phyloP scores from a whole-genome alignment of 2,329 filamentous ascomycete genomes.

The Drechslera avenae region DNA sequence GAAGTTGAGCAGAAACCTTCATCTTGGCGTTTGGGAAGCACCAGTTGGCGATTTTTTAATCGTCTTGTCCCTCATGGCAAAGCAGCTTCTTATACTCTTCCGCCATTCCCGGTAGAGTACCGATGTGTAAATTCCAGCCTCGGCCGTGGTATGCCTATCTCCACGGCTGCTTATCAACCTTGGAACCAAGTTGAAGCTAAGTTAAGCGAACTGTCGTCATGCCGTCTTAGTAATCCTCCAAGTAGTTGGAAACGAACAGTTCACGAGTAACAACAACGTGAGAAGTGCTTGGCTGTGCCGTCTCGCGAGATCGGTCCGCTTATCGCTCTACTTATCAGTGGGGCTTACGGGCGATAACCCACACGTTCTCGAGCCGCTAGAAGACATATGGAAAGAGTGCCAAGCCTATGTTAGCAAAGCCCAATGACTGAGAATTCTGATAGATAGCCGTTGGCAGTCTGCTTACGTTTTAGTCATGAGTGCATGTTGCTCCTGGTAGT shows the following conservation, averaged over 20 bases:
- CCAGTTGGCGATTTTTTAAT: background rate
- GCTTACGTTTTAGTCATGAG: constrained; percentile 1
- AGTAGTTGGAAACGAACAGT: background rate
- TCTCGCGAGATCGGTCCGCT: background rate
- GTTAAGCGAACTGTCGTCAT: constrained; percentile 4
- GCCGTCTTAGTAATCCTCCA: constrained; percentile 8
- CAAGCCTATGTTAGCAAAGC: background rate
- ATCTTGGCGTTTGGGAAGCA: constrained; percentile 19
- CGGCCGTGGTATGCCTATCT: constrained; percentile 13
- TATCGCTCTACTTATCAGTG: constrained; percentile 17
- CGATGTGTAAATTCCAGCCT: constrained; percentile 3
- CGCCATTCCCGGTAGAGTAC: background rate
- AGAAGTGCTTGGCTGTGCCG: constrained; percentile 4
- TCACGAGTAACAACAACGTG: constrained; percentile 2
- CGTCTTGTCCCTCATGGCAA: background rate
- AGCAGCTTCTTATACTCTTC: constrained; percentile 4
- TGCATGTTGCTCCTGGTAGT: background rate
- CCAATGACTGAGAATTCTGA: background rate
- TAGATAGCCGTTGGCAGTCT: constrained; percentile 1
- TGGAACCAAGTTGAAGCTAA: constrained; percentile 4
- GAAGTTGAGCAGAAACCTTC: constrained; percentile 25
- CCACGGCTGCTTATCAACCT: constrained; percentile 10
- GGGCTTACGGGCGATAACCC: constrained; percentile 12
- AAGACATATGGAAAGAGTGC: constrained; percentile 10
- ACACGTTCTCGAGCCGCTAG: constrained; percentile 5